These are phyloP conservation scores for Lachnellula occidentalis DNA, from an alignment of 2,329 filamentous ascomycete genomes.

Conservation along the genomic window DNA sequence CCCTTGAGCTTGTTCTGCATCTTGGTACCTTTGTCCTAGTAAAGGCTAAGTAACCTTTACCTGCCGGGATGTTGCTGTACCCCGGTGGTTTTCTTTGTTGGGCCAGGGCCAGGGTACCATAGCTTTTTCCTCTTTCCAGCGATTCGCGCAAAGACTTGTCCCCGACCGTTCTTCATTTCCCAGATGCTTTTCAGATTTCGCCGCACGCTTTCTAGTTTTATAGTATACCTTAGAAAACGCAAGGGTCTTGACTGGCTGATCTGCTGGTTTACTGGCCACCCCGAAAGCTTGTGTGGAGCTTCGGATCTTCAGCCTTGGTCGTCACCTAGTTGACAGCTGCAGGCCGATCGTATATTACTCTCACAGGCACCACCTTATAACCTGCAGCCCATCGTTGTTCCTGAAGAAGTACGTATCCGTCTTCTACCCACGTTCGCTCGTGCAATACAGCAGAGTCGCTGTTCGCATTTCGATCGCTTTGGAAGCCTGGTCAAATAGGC, in stretches of 20 bases:
- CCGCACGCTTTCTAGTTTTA: constrained; percentile 16
- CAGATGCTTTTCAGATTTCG: constrained; percentile 9
- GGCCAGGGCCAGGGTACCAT: constrained; percentile 18
- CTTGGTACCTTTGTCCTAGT: neutral
- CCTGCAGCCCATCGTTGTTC: constrained; percentile 20
- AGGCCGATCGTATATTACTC: constrained; percentile 13
- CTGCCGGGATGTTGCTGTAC: no score
- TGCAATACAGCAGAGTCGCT: constrained; percentile 19
- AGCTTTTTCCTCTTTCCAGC: constrained; percentile 26
- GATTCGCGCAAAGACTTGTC: constrained; percentile 3
- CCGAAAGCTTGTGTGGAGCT: constrained; percentile 7
- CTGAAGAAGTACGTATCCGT: constrained; percentile 16
- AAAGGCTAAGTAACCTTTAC: neutral
- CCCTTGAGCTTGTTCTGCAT: neutral
- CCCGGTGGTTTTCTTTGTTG: neutral
- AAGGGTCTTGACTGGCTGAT: constrained; percentile 2
- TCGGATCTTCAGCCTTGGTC: constrained; percentile 15
- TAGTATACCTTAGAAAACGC: constrained; percentile 7
- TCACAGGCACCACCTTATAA: constrained; percentile 16
- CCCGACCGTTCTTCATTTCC: constrained; percentile 3
- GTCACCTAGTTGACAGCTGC: constrained; percentile 7
- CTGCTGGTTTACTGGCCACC: constrained; percentile 9
- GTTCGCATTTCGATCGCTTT: constrained; percentile 23
- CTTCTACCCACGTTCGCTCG: constrained; percentile 24
- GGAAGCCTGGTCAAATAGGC: neutral